Percentiles rank a stretch among this genome's conserved stretches.
These are phyloP conservation scores for Paspalum vaginatum DNA, from an alignment of 176 grass and related monocot species.

Conservation along the genomic window DNA sequence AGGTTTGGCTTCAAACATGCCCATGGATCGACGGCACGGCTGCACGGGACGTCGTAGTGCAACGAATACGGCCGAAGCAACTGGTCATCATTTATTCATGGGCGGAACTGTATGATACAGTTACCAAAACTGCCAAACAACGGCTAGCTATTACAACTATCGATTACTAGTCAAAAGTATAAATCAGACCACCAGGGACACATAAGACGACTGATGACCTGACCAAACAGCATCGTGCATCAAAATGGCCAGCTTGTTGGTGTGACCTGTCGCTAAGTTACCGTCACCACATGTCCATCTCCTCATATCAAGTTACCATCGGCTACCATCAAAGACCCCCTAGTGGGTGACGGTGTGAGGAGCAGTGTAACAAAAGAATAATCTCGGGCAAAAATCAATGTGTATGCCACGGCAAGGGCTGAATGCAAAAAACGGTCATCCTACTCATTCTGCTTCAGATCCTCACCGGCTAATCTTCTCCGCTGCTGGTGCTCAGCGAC, in stretches of 20 bases:
- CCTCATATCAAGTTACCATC: constrained; percentile 12
- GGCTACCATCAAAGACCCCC: constrained; percentile 34
- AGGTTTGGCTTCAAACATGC: too few relatives aligned
- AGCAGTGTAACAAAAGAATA: constrained; percentile 50
- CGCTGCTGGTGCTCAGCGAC: constrained; percentile 94
- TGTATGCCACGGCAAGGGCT: constrained; percentile 9
- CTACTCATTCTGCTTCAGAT: constrained; percentile 47
- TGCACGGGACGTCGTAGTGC: too few relatives aligned
- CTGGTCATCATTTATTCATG: not conserved
- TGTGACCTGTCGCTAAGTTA: constrained; percentile 6
- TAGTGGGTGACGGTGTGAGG: not conserved
- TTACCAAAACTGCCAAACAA: not conserved
- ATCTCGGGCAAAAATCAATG: constrained; percentile 3
- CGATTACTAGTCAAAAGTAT: constrained; percentile 1
- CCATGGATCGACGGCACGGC: too few relatives aligned
- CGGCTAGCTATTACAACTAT: not conserved
- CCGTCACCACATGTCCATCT: not conserved
- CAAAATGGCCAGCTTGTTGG: constrained; percentile 29
- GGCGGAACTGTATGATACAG: not conserved
- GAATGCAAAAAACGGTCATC: not conserved
- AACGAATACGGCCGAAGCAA: not conserved
- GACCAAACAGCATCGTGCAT: not conserved
- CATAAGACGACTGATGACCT: not conserved
- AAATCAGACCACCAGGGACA: not conserved
- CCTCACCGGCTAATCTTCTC: constrained; percentile 66